A percentile compares a stretch with the other conserved stretches of the same genome.
These are phyloP conservation scores for Carallia brachiata DNA, from an alignment of 345 rosid species.

Conservation along the genomic window DNA sequence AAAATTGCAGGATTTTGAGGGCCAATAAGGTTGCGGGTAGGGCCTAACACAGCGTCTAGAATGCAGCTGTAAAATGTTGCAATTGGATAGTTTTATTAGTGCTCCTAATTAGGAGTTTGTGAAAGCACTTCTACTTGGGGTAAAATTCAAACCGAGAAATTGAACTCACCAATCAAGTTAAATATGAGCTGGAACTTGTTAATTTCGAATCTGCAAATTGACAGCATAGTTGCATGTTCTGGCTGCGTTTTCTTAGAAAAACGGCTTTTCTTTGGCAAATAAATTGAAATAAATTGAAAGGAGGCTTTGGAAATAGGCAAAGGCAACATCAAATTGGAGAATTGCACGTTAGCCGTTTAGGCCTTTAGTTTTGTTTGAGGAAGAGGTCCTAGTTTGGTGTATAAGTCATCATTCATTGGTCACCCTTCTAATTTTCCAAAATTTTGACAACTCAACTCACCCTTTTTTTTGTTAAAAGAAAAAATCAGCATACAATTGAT, in stretches of 20 bases:
- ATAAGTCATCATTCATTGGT: too few species aligned
- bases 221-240: neutral
- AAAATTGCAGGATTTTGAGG: constrained; percentile 15
- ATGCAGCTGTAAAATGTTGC: constrained; percentile 26
- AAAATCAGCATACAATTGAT: too few species aligned
- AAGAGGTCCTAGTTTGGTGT: too few species aligned
- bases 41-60: constrained; percentile 20
- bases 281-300: too few species aligned
- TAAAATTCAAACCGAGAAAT: too few species aligned
- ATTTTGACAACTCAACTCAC: too few species aligned
- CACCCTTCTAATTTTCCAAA: too few species aligned
- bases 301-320: too few species aligned
- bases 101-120: too few species aligned
- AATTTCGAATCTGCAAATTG: neutral
- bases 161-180: too few species aligned
- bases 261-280: neutral
- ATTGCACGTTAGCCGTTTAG: constrained; percentile 4
- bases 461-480: too few species aligned
- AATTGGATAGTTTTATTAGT: neutral
- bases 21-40: constrained; percentile 22
- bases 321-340: neutral
- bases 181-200: constrained; percentile 3
- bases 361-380: neutral
- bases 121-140: too few species aligned
- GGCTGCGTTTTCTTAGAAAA: neutral